phyloP scores from a whole-genome alignment of 2,329 filamentous ascomycete species.

The Furcasterigmium furcatum region DNA sequence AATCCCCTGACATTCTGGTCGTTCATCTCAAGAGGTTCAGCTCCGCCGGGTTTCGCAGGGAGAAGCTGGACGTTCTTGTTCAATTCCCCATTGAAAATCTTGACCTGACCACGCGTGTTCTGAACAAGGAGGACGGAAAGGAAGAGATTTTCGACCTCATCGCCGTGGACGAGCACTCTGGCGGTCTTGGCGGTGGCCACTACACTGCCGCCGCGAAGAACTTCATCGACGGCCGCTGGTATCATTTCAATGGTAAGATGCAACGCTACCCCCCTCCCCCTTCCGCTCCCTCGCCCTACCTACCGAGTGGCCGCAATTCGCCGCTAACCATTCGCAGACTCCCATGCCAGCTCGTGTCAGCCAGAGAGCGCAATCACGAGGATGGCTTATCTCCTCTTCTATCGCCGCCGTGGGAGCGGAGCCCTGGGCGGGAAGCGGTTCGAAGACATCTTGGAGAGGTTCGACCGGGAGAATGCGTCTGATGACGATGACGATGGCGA shows the following conservation, averaged over 20 bases:
- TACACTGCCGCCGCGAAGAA: constrained; percentile 96
- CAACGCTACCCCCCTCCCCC: no score
- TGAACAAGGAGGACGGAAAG: constrained; percentile 77
- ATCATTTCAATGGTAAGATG: constrained; percentile 94
- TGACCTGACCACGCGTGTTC: constrained; percentile 76
- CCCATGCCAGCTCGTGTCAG: constrained; percentile 62
- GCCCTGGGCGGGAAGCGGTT: constrained; percentile 80
- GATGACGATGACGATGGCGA: constrained; percentile 42
- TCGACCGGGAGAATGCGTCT: constrained; percentile 45
- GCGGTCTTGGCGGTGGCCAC: constrained; percentile 88
- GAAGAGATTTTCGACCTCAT: constrained; percentile 88
- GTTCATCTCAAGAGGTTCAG: constrained; percentile 96
- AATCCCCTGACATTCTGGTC: constrained; percentile 89
- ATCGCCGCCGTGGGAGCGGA: constrained; percentile 74
- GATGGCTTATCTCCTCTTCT: constrained; percentile 91
- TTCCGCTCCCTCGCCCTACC: neutral
- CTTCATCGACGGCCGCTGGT: constrained; percentile 86
- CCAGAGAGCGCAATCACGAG: constrained; percentile 64
- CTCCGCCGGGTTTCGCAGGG: constrained; percentile 73
- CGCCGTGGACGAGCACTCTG: constrained; percentile 93
- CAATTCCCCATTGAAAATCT: constrained; percentile 89
- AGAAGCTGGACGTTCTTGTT: constrained; percentile 88
- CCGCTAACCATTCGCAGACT: constrained; percentile 62
- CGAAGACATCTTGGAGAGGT: constrained; percentile 65
- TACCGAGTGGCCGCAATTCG: neutral